Base-by-base conservation (phyloP, 768 basidiomycete species). In the Lyophyllum atratum region DNA sequence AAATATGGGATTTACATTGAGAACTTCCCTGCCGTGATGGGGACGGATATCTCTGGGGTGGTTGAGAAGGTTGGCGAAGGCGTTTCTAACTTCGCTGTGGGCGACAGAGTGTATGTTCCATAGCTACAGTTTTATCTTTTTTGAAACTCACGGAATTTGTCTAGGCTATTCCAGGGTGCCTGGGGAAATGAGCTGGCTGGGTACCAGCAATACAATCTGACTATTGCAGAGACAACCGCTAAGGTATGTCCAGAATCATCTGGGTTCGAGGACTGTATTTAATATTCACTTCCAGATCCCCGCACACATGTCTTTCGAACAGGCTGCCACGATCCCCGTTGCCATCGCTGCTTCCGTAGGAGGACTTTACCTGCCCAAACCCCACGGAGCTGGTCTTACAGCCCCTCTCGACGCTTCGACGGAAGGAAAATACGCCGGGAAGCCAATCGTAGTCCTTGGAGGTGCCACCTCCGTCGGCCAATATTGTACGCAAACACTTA, bases 31-130 rank as follows among this genome's bases (percentile, higher is more conserved):
- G 74, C 75, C 9, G 67, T 84, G 1, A 53, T 79, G 0, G 84
- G 84, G 0, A 67, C 64, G 5, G 84, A 85, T 53, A 70, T 73
- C 37, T 76, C 83, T 31, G 85, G 85, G 4, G 74, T 76, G 0
- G 77, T 85, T 6, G 77, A 74, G 22, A 74, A 72, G 34, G 70
- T 85, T 46, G 85, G 84, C 3, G 76, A 78, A 46, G 79, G 77
- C 1, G 84, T 86, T 3, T 71, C 69, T 15, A 68, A 70, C 26
- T 79, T 84, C 64, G 72, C 78, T 57, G 72, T 73, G 26, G 84
- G 84, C 2, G 83, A 85, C 63, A 72, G 75, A 64, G 80, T 86
- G 81, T 82, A 70, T 62, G 78, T 64, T 25, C 19, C 49, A 26
- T 42, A 21, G 28, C 11, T 37, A 12, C 6, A 22, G 43, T 10